Conservation (phyloP, 768 basidiomycete genomes). For the Amyloporia xantha region DNA sequence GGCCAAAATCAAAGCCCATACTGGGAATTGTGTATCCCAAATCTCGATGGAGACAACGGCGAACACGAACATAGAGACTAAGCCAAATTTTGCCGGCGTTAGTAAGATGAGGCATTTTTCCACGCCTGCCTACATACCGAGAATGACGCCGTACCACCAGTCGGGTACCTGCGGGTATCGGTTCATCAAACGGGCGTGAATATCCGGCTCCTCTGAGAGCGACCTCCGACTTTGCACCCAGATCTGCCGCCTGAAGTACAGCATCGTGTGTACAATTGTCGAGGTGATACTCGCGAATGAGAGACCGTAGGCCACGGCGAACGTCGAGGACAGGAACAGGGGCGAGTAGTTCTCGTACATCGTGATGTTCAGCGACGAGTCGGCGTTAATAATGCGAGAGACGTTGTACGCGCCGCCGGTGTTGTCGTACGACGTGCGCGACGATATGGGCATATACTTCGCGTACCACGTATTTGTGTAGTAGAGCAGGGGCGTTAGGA, state of each 20-base stretch:
- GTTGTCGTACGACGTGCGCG: conserved; percentile 36
- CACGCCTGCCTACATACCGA: conserved; percentile 33
- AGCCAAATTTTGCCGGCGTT: neutral
- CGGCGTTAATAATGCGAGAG: conserved; percentile 30
- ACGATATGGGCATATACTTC: conserved; percentile 54
- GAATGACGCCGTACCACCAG: conserved; percentile 78
- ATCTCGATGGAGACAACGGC: conserved; percentile 65
- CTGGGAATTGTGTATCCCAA: conserved; percentile 69
- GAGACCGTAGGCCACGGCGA: conserved; percentile 73
- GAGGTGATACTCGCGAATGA: conserved; percentile 81
- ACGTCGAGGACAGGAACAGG: conserved; percentile 49
- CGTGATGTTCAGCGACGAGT: conserved; percentile 28
- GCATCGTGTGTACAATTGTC: conserved; percentile 60
- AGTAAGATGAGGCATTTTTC: neutral
- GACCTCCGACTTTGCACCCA: conserved; percentile 64
- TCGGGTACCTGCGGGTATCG: conserved; percentile 72
- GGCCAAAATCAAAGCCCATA: conserved; percentile 68
- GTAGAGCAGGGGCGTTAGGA: conserved; percentile 57
- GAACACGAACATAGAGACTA: conserved; percentile 58
- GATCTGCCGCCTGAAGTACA: conserved; percentile 78
- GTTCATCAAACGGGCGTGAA: conserved; percentile 79
- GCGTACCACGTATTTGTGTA: conserved; percentile 65
- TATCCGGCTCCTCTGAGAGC: conserved; percentile 74
- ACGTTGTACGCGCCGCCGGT: conserved; percentile 38
- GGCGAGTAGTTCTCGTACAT: conserved; percentile 39